Evolutionary conservation across 1,139 yeast species (phyloP).

Genomic region (Chernovozyma aurita): DNA sequence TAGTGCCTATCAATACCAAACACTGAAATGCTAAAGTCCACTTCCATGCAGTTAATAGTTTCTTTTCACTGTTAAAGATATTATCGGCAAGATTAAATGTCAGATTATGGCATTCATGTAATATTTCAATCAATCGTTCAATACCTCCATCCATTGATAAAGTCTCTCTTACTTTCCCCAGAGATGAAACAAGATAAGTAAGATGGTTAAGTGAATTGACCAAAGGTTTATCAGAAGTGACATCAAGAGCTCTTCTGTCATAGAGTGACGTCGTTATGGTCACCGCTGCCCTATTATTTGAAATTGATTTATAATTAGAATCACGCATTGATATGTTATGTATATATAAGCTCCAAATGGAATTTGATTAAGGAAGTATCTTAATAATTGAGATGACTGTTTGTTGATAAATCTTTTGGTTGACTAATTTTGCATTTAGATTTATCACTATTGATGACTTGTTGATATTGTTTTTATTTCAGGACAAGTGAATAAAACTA

Average conservation of each 20-base stretch:
- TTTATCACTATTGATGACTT: no score
- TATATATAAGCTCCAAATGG: no score
- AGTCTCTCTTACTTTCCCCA: conserved; percentile 87
- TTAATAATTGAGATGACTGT: no score
- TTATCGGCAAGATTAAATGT: conserved; percentile 28
- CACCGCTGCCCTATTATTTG: conserved; percentile 83
- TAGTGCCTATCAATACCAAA: conserved; percentile 81
- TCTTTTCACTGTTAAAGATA: conserved; percentile 43
- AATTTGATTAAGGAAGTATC: no score
- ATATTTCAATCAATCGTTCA: conserved; percentile 78
- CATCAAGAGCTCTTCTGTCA: conserved; percentile 89
- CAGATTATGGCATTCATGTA: conserved; percentile 67
- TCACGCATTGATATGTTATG: conserved; percentile 62
- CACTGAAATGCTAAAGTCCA: conserved; percentile 96
- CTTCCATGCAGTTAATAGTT: conserved; percentile 80
- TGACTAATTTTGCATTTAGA: no score
- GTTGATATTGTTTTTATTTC: no score
- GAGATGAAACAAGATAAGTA: conserved; percentile 80
- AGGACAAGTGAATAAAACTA: no score
- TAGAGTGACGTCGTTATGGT: conserved; percentile 84
- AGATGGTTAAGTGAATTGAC: conserved; percentile 89
- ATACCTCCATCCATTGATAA: conserved; percentile 87
- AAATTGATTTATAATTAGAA: conserved; percentile 75
- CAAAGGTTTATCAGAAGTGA: conserved; percentile 83
- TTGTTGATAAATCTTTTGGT: no score